Conservation (phyloP, 345 rosid genomes). For the Lepidium didymum region DNA sequence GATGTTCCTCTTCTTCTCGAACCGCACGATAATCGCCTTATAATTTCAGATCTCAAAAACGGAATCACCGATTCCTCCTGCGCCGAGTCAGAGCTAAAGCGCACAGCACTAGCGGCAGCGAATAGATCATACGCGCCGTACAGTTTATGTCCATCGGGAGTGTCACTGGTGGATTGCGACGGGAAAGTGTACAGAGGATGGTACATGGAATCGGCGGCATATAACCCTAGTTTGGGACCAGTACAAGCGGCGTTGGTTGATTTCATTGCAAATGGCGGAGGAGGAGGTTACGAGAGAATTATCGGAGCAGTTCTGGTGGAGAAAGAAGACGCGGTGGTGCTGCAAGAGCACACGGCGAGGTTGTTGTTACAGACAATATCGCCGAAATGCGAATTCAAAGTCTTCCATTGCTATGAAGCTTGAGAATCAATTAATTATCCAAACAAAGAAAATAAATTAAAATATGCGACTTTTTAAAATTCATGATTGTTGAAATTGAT, state of each 20-base stretch:
- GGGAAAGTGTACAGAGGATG: conserved; percentile 77
- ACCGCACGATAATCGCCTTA: conserved; percentile 43
- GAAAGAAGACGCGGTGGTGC: conserved; percentile 55
- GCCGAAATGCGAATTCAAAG: conserved; percentile 64
- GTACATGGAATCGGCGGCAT: conserved; percentile 90
- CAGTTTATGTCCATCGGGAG: conserved; percentile 83
- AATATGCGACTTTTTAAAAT: not conserved
- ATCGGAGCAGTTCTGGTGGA: conserved; percentile 68
- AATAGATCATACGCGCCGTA: conserved; percentile 85
- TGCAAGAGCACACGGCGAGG: conserved; percentile 67
- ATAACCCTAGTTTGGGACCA: conserved; percentile 93
- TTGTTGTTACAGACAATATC: conserved; percentile 54
- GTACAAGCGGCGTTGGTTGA: conserved; percentile 90
- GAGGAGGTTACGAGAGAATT: conserved; percentile 74
- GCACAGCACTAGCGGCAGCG: conserved; percentile 66
- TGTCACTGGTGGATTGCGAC: conserved; percentile 61
- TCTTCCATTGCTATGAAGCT: conserved; percentile 45
- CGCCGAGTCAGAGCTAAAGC: conserved; percentile 28
- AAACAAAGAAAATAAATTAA: not conserved
- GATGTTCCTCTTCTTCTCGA: conserved; percentile 65
- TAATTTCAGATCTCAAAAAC: conserved; percentile 6
- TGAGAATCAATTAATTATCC: not conserved
- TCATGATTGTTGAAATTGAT: conserved; percentile 6
- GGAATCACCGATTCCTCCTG: not conserved
- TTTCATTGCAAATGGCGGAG: conserved; percentile 50